These are phyloP conservation scores for Coprinopsis cinerea DNA, from an alignment of 768 basidiomycete species.

Conservation along the genomic window DNA sequence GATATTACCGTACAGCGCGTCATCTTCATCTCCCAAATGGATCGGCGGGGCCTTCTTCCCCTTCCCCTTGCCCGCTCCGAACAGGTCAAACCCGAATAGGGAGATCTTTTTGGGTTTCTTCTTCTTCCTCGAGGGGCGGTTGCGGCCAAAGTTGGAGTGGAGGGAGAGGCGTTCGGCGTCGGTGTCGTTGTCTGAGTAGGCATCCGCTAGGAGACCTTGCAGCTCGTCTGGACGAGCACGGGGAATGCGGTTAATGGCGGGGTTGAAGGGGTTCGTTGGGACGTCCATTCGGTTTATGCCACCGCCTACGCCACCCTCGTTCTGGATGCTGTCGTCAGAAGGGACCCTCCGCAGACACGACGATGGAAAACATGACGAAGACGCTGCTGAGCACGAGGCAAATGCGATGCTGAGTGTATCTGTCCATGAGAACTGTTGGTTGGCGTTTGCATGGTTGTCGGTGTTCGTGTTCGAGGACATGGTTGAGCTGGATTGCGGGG, in stretches of 20 bases:
- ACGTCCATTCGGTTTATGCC: neutral
- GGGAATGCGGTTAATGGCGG: slow-evolving; percentile 26
- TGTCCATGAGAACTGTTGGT: slow-evolving; percentile 47
- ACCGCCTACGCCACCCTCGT: neutral
- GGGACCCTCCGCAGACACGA: slow-evolving; percentile 11
- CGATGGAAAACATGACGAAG: slow-evolving; percentile 27
- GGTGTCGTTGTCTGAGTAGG: slow-evolving; percentile 24
- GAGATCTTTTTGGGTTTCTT: slow-evolving; percentile 38
- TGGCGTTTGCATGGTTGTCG: neutral
- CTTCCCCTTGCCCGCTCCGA: slow-evolving; percentile 39
- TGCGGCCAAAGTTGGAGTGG: slow-evolving; percentile 52
- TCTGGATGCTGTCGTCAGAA: slow-evolving; percentile 19
- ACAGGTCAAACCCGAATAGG: slow-evolving; percentile 62
- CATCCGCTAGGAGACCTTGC: slow-evolving; percentile 28
- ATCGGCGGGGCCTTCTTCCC: slow-evolving; percentile 35
- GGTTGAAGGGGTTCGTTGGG: slow-evolving; percentile 23
- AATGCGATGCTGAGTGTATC: slow-evolving; percentile 56
- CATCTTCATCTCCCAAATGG: slow-evolving; percentile 53
- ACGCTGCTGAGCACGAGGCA: slow-evolving; percentile 53
- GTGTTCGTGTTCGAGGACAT: too few species aligned
- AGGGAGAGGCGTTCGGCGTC: slow-evolving; percentile 62
- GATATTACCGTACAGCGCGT: slow-evolving; percentile 21
- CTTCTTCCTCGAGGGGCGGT: slow-evolving; percentile 20
- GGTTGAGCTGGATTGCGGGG: too few species aligned
- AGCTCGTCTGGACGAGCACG: slow-evolving; percentile 34